Percentiles rank a stretch among this genome's conserved stretches.
Evolutionary conservation across 2,329 filamentous ascomycete species (phyloP).

Genomic region (Penicillium sp.): DNA sequence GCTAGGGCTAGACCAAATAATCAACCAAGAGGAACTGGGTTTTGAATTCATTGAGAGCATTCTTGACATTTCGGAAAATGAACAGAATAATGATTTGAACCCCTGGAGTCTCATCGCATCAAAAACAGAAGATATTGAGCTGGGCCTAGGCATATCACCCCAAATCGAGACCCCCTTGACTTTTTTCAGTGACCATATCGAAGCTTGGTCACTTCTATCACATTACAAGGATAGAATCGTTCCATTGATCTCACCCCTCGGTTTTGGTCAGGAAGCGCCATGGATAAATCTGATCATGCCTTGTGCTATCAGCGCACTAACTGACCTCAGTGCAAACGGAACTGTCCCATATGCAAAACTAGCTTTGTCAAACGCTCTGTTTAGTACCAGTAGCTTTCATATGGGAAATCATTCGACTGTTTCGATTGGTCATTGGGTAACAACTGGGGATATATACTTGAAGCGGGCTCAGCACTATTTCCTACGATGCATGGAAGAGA

Average conservation of each 20-base stretch:
- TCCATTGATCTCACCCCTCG: slow-evolving; percentile 13
- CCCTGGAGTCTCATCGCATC: background rate
- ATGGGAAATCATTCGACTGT: slow-evolving; percentile 6
- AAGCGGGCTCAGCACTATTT: slow-evolving; percentile 9
- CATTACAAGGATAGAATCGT: slow-evolving; percentile 18
- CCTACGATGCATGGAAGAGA: slow-evolving; percentile 9
- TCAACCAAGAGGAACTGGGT: background rate
- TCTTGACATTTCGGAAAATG: background rate
- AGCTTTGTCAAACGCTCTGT: slow-evolving; percentile 11
- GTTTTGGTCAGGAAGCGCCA: slow-evolving; percentile 8
- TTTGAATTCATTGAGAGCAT: background rate
- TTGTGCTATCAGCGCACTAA: slow-evolving; percentile 12
- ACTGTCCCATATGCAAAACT: slow-evolving; percentile 4
- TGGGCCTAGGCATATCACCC: background rate
- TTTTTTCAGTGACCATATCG: background rate
- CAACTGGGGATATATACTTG: slow-evolving; percentile 6
- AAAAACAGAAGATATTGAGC: background rate
- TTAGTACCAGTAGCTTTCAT: slow-evolving; percentile 17
- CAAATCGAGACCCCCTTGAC: background rate
- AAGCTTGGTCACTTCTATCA: slow-evolving; percentile 17
- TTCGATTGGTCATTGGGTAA: background rate
- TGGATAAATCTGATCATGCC: slow-evolving; percentile 15
- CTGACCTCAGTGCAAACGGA: slow-evolving; percentile 7
- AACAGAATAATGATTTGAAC: background rate
- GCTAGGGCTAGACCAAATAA: background rate